Evolutionary conservation across 371 early-diverging fungal genomes (phyloP), one percentile per base, ranked within the genome.

Genomic region (Actinomucor elegans): DNA sequence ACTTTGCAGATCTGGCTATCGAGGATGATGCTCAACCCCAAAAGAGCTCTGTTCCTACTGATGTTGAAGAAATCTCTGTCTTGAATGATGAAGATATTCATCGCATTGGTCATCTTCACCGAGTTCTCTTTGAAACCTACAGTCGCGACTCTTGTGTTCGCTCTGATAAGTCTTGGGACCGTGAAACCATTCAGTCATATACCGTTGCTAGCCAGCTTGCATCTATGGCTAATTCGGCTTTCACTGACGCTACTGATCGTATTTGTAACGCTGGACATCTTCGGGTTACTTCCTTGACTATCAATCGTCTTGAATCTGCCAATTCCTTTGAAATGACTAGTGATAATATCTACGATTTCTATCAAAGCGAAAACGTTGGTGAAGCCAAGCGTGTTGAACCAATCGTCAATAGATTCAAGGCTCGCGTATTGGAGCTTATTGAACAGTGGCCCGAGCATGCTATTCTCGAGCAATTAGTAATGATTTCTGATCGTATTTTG

Each of bases 391-490:
- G 73, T 11, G 67, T 93, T 2, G 67, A 71, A 27, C 83, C 88
- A 5, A 63, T 94, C 9, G 69, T 96, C 4, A 57, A 64, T 27
- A 76, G 79, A 8, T 83, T 94, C 47, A 81, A 87, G 49, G 58
- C 45, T 15, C 86, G 90, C 15, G 66, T 94, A 1, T 53, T 68
- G 14, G 73, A 76, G 26, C 75, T 96, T 17, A 59, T 92, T 11
- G 73, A 73, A 26, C 82, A 88, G 52, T 98, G 94, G 94, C 90
- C 96, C 0, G 97, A 96, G 24, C 96, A 98, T 65, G 85, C 89
- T 4, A 89, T 93, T 26, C 71, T 97, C 11, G 74, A 84, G 45
- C 88, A 93, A 38, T 59, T 98, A 21, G 57, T 81, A 38, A 72
- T 71, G 3, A 77, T 97, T 40, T 75, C 79, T 47, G 69, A 76